Base-by-base conservation (phyloP, 177 flowering plant species). In the Vitis hybrid region DNA sequence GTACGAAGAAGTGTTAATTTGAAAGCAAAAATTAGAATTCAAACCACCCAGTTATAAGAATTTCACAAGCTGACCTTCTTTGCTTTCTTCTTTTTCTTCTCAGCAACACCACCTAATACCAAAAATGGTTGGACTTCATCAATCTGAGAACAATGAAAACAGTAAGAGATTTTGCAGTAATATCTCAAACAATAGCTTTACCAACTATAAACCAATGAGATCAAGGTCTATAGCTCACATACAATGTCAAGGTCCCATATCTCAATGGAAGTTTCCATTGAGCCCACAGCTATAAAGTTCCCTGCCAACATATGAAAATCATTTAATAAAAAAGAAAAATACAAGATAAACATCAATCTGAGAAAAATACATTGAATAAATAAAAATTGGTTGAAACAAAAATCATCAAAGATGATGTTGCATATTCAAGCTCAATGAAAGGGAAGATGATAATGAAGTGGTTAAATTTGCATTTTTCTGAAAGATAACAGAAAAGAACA, bases 231-330 rank as follows among this genome's bases (percentile, higher is more conserved):
- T 13, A 63, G 67, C 32, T 18, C 6, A 81, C 97, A 67, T 87
- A 91, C 98, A 73, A 88, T 78, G 75, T 95, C 97, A 67, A 95
- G 96, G 78, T 95, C 97, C 97, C 98, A 93, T 76, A 95, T 90
- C 74, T 95, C 98, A 66, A 95, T 95, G 18, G 91, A 78, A 65
- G 96, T 98, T 59, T 90, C 98, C 94, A 91, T 91, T 64, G 98
- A 88, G 59, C 99, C 98, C 18, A 95, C 91, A 69, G 99, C 99
- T 18, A 95, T 74, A 49, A 91, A 93, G 72, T 95, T 95, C 50
- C 99, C 99, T 95, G 88, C 74, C 64, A 80, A 58, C 56, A 68
- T 39, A 18, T 9, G 23, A 56, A 14, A 71, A 71, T 51, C 17
- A 4, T 21, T 30, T 8, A 59, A 71, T 34, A 13, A 34, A 39